phyloP scores from a whole-genome alignment of 495 filamentous ascomycete species.

The Neurospora cerealis region DNA sequence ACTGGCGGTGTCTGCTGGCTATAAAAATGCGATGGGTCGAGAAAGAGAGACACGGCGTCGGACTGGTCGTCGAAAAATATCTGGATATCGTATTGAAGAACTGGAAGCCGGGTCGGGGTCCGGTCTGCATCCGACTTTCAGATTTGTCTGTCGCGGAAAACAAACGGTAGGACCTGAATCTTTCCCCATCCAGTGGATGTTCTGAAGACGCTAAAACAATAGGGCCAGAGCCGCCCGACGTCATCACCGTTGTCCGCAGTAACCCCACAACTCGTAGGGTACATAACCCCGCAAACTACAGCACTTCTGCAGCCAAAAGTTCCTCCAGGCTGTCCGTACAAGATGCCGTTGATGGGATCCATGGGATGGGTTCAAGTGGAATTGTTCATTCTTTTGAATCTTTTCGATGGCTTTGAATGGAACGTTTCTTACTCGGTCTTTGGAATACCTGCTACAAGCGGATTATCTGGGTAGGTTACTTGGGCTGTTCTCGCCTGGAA shows the following conservation, averaged over 20 bases:
- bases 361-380: background rate
- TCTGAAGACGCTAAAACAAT: background rate
- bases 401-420: background rate
- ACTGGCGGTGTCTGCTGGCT: background rate
- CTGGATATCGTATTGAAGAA: background rate
- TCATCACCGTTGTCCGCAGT: background rate
- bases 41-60: background rate
- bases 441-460: background rate
- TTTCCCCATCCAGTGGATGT: background rate
- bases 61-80: background rate
- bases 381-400: background rate
- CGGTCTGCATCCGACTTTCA: background rate
- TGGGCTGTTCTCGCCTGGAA: background rate
- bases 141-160: background rate
- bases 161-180: background rate
- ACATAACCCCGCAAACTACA: background rate
- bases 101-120: background rate
- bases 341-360: background rate
- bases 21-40: background rate
- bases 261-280: background rate
- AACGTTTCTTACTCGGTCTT: background rate
- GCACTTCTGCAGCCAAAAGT: background rate
- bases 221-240: background rate
- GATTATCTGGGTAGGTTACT: background rate
- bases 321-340: background rate